Base-by-base conservation (phyloP, 371 early-diverging fungal genomes). In the Rhizopus stolonifer region DNA sequence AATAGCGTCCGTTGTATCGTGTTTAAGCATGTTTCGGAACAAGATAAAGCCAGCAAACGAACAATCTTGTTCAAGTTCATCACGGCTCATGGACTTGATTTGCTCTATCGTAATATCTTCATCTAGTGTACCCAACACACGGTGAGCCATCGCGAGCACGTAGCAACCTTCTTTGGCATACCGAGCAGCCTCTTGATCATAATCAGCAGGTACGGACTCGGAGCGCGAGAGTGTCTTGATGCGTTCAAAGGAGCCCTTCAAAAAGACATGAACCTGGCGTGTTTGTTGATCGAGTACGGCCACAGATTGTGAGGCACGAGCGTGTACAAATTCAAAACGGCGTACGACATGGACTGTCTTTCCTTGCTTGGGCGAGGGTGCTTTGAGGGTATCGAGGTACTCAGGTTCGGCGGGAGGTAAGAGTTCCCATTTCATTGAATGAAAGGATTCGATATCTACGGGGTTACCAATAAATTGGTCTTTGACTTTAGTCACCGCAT, bases 11-110 rank as follows among this genome's bases (percentile, higher is more conserved):
- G 62, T 59, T 1, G 94, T 89, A 52, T 91, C 92, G 7, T 63
- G 74, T 69, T 98, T 98, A 32, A 95, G 79, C 79, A 85, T 88
- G 68, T 96, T 95, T 17, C 88, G 83, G 71, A 98, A 94, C 46
- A 95, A 74, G n/a, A 95, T 62, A 39, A 95, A 81, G 5, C 92
- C 90, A 17, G 81, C 52, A 33, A 95, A 80, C 15, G 56, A 48
- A 32, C 85, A 71, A 14, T 76, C 87, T 17, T 56, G 47, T 67
- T 95, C 94, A 34, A 90, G 58, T 34, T 84, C 80, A 10, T 85
- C 85, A 38, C 90, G 82, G 3, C 72, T 58, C 78, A 75, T 62
- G 8, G 55, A 36, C 25, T 67, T 65, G 18, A 85, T 66, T 17
- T 74, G 60, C 8, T 72, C 74, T 29, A 78, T 46, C 1, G 58